Evolutionary conservation across 371 early-diverging fungal genomes (phyloP), one percentile per base, ranked within the genome.

Genomic region (Basidiobolus heterosporus): DNA sequence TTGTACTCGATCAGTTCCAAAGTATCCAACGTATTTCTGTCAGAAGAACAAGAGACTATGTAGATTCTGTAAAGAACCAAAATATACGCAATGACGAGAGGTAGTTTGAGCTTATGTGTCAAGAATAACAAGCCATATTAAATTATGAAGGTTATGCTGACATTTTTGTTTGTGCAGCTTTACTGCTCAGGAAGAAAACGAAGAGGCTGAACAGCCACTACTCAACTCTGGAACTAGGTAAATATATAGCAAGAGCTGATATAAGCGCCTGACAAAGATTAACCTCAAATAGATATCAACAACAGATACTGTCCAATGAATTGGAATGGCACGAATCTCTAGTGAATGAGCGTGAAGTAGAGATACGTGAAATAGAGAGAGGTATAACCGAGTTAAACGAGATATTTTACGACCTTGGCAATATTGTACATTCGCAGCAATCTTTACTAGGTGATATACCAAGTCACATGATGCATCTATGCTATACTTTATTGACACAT

Each of bases 391-490:
- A 86, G 55, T 67, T 97, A 16, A 95, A 94, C 57, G 94, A 94
- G 61, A 84, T 97, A 45, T 97, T 97, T 61, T 67, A 91, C 51
- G 94, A 95, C 62, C 61, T 97, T 40, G 93, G 93, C 9, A 89
- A 90, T 39, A 69, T 97, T 49, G 95, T 97, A 13, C 80, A 85
- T 44, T 93, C 95, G 56, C 98, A 97, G 72, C 87, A 88, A 54
- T 75, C 80, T 47, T 73, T 91, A 56, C 70, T 96, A 36, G 85
- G 91, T n/a, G n/a, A n/a, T n/a, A n/a, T 90, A 74, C 55, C 69
- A 9, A 5, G 30, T 3, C 30, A 3, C 30, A 30, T 30, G 30
- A 9, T 30, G 3, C 30, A 30, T 30, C 3, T 30, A 5, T 3
- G 30, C 9, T 3, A 3, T 30, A 30, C 5, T 30, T 30, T 3